phyloP scores from a whole-genome alignment of 176 grass and related monocot genomes.

The Musa acuminata region DNA sequence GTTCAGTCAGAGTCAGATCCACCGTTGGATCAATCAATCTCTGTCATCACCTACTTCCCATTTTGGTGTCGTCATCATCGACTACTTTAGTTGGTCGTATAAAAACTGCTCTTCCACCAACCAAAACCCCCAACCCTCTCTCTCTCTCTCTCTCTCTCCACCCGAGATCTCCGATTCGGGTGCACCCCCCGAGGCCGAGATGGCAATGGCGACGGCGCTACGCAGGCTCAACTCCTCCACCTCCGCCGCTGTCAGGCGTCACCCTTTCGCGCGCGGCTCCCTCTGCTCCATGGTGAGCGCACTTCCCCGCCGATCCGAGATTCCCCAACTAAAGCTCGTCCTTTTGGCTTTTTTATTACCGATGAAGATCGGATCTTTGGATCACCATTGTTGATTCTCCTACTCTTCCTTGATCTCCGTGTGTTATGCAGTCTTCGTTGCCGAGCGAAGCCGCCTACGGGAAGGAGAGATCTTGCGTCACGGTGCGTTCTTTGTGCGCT shows the following conservation, averaged over 20 bases:
- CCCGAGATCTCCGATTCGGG: neutral
- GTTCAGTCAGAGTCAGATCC: neutral
- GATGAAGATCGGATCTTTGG: neutral
- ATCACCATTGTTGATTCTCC: neutral
- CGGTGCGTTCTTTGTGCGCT: conserved; percentile 10
- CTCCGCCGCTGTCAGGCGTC: conserved; percentile 17
- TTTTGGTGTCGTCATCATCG: too few relatives aligned
- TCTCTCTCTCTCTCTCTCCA: neutral
- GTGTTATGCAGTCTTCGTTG: conserved; percentile 25
- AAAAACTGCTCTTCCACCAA: neutral
- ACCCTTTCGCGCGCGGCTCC: conserved; percentile 11
- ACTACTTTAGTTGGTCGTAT: too few relatives aligned
- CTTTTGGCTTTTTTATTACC: conserved; percentile 2
- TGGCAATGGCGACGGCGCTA: conserved; percentile 42
- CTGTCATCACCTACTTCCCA: neutral
- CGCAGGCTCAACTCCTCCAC: conserved; percentile 30
- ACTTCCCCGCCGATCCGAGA: neutral
- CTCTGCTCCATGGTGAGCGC: conserved; percentile 25
- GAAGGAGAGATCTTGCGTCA: conserved; percentile 32
- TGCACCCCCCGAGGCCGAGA: neutral
- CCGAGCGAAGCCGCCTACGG: conserved; percentile 27
- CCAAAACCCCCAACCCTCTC: neutral
- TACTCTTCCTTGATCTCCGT: neutral
- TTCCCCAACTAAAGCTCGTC: neutral
- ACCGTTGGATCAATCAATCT: neutral